These are phyloP conservation scores for Arachnomyces sp. DNA, from an alignment of 2,329 filamentous ascomycete genomes.

Conservation along the genomic window DNA sequence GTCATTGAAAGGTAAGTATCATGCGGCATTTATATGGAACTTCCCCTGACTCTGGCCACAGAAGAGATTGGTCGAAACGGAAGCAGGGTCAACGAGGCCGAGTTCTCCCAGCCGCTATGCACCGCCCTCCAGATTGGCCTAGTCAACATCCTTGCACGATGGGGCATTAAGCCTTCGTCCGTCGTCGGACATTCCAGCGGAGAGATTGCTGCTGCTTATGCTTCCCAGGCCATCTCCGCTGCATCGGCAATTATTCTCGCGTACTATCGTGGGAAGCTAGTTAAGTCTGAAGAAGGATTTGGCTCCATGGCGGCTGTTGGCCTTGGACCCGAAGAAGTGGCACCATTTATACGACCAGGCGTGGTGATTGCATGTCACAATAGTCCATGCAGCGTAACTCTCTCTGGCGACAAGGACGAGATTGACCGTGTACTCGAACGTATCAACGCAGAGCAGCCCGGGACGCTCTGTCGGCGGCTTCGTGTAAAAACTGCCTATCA, in stretches of 20 bases:
- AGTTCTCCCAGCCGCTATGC: constrained; percentile 10
- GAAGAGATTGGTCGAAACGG: not conserved
- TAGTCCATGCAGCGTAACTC: constrained; percentile 9
- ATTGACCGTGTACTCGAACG: constrained; percentile 1
- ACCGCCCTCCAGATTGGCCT: constrained; percentile 12
- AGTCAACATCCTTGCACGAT: constrained; percentile 2
- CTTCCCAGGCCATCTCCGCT: constrained; percentile 20
- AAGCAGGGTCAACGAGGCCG: not conserved
- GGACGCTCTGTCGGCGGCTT: constrained; percentile 6
- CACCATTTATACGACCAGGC: not conserved
- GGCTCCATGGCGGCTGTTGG: not conserved
- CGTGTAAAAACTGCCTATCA: constrained; percentile 8
- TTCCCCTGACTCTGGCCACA: not conserved
- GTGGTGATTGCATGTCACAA: constrained; percentile 12
- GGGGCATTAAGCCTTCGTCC: constrained; percentile 5
- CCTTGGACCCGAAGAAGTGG: not conserved
- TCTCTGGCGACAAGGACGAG: constrained; percentile 9
- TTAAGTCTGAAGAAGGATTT: not conserved
- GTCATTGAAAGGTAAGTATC: not conserved
- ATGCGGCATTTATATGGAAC: not conserved
- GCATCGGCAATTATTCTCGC: constrained; percentile 37
- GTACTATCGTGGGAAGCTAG: constrained; percentile 31
- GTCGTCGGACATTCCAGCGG: constrained; percentile 14
- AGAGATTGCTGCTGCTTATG: constrained; percentile 14
- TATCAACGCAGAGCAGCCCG: constrained; percentile 1